Conservation (phyloP, 176 grass and related monocot species). For the Areca catechu region DNA sequence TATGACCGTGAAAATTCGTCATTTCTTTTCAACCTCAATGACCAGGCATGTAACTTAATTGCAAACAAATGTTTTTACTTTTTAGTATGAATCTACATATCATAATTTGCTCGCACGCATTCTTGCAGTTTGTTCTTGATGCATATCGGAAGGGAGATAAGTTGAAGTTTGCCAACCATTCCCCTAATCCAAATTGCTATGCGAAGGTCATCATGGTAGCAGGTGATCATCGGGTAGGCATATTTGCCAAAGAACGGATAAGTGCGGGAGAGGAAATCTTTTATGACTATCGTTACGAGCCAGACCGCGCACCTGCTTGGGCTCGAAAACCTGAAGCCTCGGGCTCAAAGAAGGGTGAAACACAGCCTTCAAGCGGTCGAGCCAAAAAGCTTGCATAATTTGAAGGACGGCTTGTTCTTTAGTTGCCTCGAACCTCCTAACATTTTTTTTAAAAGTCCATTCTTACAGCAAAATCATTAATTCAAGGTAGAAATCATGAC, state of each 20-base stretch:
- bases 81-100: no score
- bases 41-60: slow-evolving; percentile 44
- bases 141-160: slow-evolving; percentile 96
- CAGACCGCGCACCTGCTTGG: slow-evolving; percentile 77
- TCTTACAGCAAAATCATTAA: no score
- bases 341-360: slow-evolving; percentile 46
- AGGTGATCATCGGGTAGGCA: slow-evolving; percentile 91
- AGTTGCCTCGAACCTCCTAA: no score
- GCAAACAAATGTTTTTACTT: no score
- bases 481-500: no score
- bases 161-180: slow-evolving; percentile 95
- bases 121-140: slow-evolving; percentile 83
- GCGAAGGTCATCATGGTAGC: slow-evolving; percentile 95
- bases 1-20: slow-evolving; percentile 96
- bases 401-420: background rate
- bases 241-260: slow-evolving; percentile 90
- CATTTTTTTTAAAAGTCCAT: no score
- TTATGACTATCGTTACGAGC: slow-evolving; percentile 88
- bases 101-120: no score
- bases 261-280: slow-evolving; percentile 72
- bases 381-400: slow-evolving; percentile 74
- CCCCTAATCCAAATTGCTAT: slow-evolving; percentile 91
- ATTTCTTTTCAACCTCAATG: slow-evolving; percentile 95
- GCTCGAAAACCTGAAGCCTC: slow-evolving; percentile 68
- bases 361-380: slow-evolving; percentile 52